Evolutionary conservation across 2,329 filamentous ascomycete species (phyloP).

Genomic region (Chaetomium globosum): DNA sequence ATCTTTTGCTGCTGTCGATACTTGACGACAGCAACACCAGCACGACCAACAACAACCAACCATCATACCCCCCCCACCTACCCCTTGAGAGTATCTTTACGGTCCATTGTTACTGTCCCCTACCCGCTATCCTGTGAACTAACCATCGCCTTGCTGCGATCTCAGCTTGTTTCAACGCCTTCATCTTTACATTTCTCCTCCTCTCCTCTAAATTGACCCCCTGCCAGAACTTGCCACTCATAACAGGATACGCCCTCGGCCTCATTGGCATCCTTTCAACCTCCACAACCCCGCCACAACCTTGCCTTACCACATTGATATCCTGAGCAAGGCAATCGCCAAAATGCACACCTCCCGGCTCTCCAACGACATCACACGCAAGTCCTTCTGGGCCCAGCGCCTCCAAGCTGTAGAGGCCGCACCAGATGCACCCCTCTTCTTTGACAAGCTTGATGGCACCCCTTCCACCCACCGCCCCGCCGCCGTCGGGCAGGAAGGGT

Average conservation of each 20-base stretch:
- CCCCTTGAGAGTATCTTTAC: neutral
- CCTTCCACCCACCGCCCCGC: neutral
- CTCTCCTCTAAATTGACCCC: neutral
- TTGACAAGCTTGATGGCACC: slow-evolving; percentile 12
- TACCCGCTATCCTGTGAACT: neutral
- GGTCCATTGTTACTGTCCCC: neutral
- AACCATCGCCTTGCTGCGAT: neutral
- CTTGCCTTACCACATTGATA: neutral
- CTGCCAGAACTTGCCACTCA: neutral
- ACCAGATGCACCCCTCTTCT: slow-evolving; percentile 16
- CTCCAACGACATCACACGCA: slow-evolving; percentile 24
- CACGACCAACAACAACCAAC: neutral
- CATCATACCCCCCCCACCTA: neutral
- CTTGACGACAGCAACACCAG: neutral
- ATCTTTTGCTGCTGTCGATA: too few species aligned
- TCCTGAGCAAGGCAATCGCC: neutral
- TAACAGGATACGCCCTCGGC: neutral
- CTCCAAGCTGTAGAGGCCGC: slow-evolving; percentile 15
- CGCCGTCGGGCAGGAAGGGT: slow-evolving; percentile 1
- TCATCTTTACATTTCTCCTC: neutral
- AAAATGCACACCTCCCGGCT: slow-evolving; percentile 18
- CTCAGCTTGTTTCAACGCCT: neutral
- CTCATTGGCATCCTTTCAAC: neutral
- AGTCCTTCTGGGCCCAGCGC: slow-evolving; percentile 24
- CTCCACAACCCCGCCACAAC: neutral